Conservation (phyloP, 768 basidiomycete genomes). For the Candolleomyces efflorescens region DNA sequence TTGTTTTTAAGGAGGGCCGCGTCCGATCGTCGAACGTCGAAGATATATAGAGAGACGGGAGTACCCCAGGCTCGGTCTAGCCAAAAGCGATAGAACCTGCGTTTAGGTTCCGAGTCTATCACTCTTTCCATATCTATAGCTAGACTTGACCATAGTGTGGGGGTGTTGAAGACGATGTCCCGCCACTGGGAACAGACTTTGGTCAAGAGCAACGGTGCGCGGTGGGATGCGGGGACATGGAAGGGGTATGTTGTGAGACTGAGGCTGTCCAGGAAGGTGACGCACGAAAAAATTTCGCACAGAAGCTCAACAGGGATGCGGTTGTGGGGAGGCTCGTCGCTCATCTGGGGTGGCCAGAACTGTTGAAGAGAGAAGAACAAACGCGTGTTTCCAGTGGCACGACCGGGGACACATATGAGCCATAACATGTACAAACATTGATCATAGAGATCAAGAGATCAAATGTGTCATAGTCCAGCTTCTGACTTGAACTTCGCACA, state of each 20-base stretch:
- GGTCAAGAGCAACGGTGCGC: background rate
- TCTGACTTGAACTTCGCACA: no score
- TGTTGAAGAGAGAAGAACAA: no score
- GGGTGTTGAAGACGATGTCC: background rate
- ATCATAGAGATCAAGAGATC: no score
- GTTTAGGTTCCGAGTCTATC: background rate
- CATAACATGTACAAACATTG: no score
- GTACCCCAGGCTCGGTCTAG: background rate
- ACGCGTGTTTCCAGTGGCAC: no score
- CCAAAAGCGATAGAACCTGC: background rate
- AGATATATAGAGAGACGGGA: background rate
- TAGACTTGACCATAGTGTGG: background rate
- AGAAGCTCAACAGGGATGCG: background rate
- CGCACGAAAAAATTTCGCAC: background rate
- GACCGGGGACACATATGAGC: no score
- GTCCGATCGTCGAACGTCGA: background rate
- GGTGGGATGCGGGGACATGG: background rate
- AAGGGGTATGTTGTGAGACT: background rate
- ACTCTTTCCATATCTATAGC: background rate
- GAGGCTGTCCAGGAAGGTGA: background rate
- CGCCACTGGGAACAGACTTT: background rate
- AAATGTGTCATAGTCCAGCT: no score
- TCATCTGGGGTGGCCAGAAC: no score
- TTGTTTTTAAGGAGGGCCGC: background rate
- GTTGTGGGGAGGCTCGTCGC: no score